phyloP scores from a whole-genome alignment of 129 eudicot genomes.

The Ambrosia trifida region DNA sequence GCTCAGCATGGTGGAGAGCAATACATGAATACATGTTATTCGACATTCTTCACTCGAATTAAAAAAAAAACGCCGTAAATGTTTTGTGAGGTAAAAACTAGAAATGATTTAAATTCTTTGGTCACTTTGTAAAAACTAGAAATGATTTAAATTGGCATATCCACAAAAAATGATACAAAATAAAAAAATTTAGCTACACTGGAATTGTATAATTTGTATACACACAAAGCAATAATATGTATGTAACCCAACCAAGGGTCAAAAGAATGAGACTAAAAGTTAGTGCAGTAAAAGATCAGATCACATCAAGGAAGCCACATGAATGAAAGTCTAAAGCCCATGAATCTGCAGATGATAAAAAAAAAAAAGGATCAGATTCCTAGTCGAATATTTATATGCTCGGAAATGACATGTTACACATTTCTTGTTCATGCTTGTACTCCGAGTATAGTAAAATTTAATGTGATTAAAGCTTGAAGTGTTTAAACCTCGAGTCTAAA shows the following conservation, averaged over 20 bases:
- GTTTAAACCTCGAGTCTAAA: too few species aligned
- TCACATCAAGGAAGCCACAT: conserved; percentile 19
- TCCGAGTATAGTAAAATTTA: too few species aligned
- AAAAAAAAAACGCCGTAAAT: too few species aligned
- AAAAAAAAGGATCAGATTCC: conserved; percentile 1
- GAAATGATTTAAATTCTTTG: too few species aligned
- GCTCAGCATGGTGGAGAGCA: too few species aligned
- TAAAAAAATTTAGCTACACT: conserved; percentile 6
- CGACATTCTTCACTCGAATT: too few species aligned
- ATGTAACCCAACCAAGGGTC: conserved; percentile 37
- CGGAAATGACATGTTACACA: neutral
- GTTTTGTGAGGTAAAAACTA: too few species aligned
- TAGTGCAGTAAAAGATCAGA: conserved; percentile 20
- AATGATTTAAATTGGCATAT: neutral
- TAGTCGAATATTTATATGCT: neutral
- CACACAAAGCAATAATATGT: conserved; percentile 31
- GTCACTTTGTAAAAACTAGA: neutral
- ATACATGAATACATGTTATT: too few species aligned
- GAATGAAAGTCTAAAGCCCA: conserved; percentile 18
- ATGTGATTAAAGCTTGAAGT: neutral
- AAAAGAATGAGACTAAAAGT: conserved; percentile 42
- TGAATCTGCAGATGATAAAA: conserved; percentile 16
- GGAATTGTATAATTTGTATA: conserved; percentile 5
- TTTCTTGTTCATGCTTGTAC: too few species aligned
- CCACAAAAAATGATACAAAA: conserved; percentile 13